Conservation (phyloP, 2,329 filamentous ascomycete species). For the Fusarium udum region DNA sequence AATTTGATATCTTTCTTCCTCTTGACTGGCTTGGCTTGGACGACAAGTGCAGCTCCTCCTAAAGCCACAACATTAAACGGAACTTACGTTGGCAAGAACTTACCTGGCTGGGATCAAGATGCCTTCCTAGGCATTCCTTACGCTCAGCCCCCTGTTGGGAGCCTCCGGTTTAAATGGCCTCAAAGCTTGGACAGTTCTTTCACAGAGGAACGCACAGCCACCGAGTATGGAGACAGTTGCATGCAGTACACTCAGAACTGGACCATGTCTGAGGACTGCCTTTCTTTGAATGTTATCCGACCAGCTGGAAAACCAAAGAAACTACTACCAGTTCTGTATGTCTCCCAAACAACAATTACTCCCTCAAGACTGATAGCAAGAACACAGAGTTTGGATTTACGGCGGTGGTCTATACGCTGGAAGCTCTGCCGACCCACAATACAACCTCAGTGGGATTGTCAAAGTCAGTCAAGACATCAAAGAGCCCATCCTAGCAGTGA, state of each 20-base stretch:
- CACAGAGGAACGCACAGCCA: slow-evolving; percentile 51
- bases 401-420: slow-evolving; percentile 64
- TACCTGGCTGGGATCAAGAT: slow-evolving; percentile 49
- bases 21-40: not conserved
- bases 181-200: slow-evolving; percentile 47
- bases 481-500: slow-evolving; percentile 63
- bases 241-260: slow-evolving; percentile 56
- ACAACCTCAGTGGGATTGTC: slow-evolving; percentile 51
- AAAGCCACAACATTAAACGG: slow-evolving; percentile 39
- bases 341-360: fast-evolving
- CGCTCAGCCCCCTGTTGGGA: slow-evolving; percentile 50
- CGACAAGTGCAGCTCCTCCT: slow-evolving; percentile 5
- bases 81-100: slow-evolving; percentile 44
- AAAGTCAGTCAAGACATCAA: slow-evolving; percentile 60
- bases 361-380: not conserved
- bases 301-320: slow-evolving; percentile 47
- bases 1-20: not conserved
- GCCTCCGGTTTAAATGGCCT: slow-evolving; percentile 51
- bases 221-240: slow-evolving; percentile 55
- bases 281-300: slow-evolving; percentile 55
- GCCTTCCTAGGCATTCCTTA: slow-evolving; percentile 54
- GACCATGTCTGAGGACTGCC: slow-evolving; percentile 60
- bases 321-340: slow-evolving; percentile 50
- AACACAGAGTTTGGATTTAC: slow-evolving; percentile 63
- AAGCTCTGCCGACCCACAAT: slow-evolving; percentile 59